These are phyloP conservation scores for Blastobotrys malaysiensis DNA, from an alignment of 1,139 yeast genomes.

Conservation along the genomic window DNA sequence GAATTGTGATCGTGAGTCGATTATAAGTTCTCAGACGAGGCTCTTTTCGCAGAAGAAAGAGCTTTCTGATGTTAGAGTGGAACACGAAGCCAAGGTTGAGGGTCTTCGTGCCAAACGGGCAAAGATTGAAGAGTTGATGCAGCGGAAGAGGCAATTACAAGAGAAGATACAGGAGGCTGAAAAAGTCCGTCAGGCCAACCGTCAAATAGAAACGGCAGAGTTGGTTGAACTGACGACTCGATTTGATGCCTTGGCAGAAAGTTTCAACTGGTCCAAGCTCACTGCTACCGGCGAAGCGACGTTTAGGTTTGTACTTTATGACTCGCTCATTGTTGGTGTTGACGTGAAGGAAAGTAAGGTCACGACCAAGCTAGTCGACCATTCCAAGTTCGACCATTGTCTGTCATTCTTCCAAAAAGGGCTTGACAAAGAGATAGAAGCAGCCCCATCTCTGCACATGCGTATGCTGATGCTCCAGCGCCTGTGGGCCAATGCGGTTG, in stretches of 20 bases:
- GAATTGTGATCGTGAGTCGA: conserved; percentile 14
- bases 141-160: conserved; percentile 12
- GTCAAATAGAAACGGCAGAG: conserved; percentile 13
- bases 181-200: conserved; percentile 11
- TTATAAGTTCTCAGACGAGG: conserved; percentile 9
- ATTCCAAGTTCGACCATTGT: neutral
- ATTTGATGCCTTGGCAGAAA: conserved; percentile 7
- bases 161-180: conserved; percentile 15
- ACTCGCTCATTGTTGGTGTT: conserved; percentile 6
- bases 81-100: conserved; percentile 4
- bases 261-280: conserved; percentile 7
- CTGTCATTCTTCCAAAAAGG: conserved; percentile 3
- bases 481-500: conserved; percentile 11
- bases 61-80: conserved; percentile 2
- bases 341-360: conserved; percentile 1
- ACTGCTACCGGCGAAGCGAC: neutral
- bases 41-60: conserved; percentile 9
- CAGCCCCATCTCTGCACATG: neutral
- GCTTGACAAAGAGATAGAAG: neutral
- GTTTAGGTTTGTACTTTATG: conserved; percentile 3
- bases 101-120: conserved; percentile 8
- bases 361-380: neutral
- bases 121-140: conserved; percentile 9
- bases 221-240: conserved; percentile 8
- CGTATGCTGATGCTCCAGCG: conserved; percentile 1